phyloP scores from a whole-genome alignment of 768 basidiomycete species.

The Sarcomyxa edulis region DNA sequence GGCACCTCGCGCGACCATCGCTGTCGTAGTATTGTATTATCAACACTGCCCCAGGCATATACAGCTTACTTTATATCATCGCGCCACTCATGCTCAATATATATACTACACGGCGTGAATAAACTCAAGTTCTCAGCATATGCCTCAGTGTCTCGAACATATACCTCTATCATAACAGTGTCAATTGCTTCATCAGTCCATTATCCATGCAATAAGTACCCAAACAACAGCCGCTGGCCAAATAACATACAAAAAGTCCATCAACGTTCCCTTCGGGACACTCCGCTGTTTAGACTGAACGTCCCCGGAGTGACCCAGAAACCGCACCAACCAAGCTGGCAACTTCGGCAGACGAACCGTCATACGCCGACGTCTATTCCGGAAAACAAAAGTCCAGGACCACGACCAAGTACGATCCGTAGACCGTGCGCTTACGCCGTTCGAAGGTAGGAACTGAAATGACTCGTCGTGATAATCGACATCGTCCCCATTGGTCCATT shows the following conservation, averaged over 20 bases:
- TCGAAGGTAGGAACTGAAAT: slow-evolving; percentile 5
- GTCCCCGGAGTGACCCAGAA: slow-evolving; percentile 9
- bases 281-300: slow-evolving; percentile 19
- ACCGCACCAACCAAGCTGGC: slow-evolving; percentile 11
- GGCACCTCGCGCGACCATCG: too few relatives aligned
- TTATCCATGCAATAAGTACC: slow-evolving; percentile 33
- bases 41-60: too few relatives aligned
- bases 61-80: too few relatives aligned
- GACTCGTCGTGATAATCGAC: slow-evolving; percentile 13
- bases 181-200: too few relatives aligned
- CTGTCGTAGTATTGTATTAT: too few relatives aligned
- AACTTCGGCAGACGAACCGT: slow-evolving; percentile 38
- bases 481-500: slow-evolving; percentile 31
- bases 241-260: slow-evolving; percentile 33
- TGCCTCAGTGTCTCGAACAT: too few relatives aligned
- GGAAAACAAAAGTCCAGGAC: slow-evolving; percentile 51
- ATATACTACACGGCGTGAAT: too few relatives aligned
- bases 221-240: slow-evolving; percentile 32
- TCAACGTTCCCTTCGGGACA: slow-evolving; percentile 25
- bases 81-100: too few relatives aligned
- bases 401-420: slow-evolving; percentile 26
- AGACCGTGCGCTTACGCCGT: slow-evolving; percentile 5
- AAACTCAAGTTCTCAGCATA: too few relatives aligned
- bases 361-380: slow-evolving; percentile 51
- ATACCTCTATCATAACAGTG: too few relatives aligned